Percentiles rank a stretch among this genome's conserved stretches.
Conservation (phyloP, 1,284 basidiomycete genomes). For the Sanghuangporus sanghuang region DNA sequence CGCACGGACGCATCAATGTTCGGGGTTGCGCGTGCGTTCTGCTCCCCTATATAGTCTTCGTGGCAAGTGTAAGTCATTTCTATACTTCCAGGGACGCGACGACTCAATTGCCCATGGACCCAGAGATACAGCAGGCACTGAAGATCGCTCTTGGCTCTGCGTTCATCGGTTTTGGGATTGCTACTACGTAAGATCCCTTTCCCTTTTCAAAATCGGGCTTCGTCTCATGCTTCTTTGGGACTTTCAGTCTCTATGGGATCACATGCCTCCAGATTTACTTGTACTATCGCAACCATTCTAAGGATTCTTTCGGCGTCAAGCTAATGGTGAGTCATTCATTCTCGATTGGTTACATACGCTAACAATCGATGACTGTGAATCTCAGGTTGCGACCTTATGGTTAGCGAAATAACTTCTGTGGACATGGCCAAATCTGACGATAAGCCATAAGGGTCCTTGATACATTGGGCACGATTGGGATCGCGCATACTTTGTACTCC, state of each 20-base stretch:
- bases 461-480: background rate
- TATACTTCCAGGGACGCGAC: background rate
- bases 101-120: background rate
- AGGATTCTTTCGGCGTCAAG: background rate
- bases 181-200: background rate
- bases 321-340: background rate
- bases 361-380: no score
- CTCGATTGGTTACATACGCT: background rate
- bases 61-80: background rate
- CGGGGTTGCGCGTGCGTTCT: no score
- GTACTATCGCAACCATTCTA: slow-evolving; percentile 3
- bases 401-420: background rate
- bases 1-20: background rate
- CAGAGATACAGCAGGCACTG: background rate
- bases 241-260: background rate
- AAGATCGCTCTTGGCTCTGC: background rate
- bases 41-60: background rate
- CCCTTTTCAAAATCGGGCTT: background rate
- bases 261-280: slow-evolving; percentile 4
- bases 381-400: slow-evolving; percentile 1
- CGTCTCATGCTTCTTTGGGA: background rate
- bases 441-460: background rate
- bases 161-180: background rate
- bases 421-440: background rate
- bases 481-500: slow-evolving; percentile 1